phyloP scores from a whole-genome alignment of 1,284 basidiomycete genomes.

The Paramarasmius palmivorus region DNA sequence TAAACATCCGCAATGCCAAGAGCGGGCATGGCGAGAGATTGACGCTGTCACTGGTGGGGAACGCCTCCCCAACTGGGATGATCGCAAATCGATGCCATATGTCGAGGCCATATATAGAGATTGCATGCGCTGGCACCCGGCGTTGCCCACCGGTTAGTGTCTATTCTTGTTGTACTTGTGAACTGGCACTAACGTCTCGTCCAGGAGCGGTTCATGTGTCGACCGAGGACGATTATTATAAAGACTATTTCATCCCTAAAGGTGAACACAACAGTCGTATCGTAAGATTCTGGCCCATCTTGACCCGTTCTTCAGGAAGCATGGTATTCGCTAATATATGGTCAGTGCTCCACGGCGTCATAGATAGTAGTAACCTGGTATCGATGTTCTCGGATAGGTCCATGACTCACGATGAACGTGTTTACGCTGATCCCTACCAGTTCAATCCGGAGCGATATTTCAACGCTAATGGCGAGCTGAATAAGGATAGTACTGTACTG shows the following conservation, averaged over 20 bases:
- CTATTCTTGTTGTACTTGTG: slow-evolving; percentile 5
- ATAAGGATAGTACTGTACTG: slow-evolving; percentile 20
- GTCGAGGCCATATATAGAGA: slow-evolving; percentile 46
- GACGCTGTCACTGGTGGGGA: slow-evolving; percentile 39
- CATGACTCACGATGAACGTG: slow-evolving; percentile 30
- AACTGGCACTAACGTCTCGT: not conserved
- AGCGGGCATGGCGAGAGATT: slow-evolving; percentile 44
- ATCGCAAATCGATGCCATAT: slow-evolving; percentile 44
- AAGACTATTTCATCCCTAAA: slow-evolving; percentile 33
- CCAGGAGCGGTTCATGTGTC: slow-evolving; percentile 20
- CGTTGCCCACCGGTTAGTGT: slow-evolving; percentile 28
- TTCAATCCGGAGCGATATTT: slow-evolving; percentile 33
- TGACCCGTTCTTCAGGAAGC: slow-evolving; percentile 6
- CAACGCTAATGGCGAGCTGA: slow-evolving; percentile 22
- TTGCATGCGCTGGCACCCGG: slow-evolving; percentile 32
- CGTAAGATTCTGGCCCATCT: not conserved
- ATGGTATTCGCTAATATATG: slow-evolving; percentile 33
- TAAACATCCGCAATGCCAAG: slow-evolving; percentile 40
- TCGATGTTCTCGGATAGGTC: slow-evolving; percentile 24
- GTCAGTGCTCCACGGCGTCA: slow-evolving; percentile 15
- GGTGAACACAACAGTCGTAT: slow-evolving; percentile 14
- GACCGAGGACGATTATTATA: slow-evolving; percentile 31
- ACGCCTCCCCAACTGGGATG: slow-evolving; percentile 44
- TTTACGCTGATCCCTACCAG: slow-evolving; percentile 29
- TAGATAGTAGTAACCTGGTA: not conserved